phyloP scores from a whole-genome alignment of 2,329 filamentous ascomycete species.

The Tolypocladium amazonense region DNA sequence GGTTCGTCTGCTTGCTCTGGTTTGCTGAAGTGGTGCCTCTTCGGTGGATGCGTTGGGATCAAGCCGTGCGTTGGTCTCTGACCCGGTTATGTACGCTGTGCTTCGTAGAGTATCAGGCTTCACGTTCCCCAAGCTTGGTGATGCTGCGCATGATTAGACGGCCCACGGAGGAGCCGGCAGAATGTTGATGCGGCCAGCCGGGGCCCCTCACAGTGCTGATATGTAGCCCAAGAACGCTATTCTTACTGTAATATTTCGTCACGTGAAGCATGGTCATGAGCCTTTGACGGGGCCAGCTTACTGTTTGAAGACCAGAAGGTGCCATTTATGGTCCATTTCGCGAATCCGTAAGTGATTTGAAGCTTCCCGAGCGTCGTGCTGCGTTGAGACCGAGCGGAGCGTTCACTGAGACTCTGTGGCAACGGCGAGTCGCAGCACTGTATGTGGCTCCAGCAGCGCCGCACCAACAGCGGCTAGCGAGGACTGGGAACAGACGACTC shows the following conservation, averaged over 20 bases:
- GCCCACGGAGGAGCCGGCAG: slow-evolving; percentile 10
- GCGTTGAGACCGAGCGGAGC: background rate
- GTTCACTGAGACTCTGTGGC: background rate
- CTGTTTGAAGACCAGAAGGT: background rate
- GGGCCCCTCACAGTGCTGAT: slow-evolving; percentile 14
- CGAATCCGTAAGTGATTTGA: background rate
- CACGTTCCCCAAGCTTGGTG: background rate
- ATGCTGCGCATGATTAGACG: slow-evolving; percentile 14
- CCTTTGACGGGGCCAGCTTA: slow-evolving; percentile 13
- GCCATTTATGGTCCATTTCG: background rate
- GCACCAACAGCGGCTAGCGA: slow-evolving; percentile 2
- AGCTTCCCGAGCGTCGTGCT: background rate
- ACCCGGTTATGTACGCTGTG: too few species aligned
- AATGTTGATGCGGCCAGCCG: slow-evolving; percentile 14
- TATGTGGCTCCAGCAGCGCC: slow-evolving; percentile 2
- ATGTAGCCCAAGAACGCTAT: background rate
- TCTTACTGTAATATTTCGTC: slow-evolving; percentile 18
- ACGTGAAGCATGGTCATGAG: slow-evolving; percentile 24
- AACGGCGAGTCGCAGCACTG: slow-evolving; percentile 3
- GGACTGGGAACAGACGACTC: slow-evolving; percentile 3
- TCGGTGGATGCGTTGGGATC: background rate
- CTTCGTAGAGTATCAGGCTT: background rate
- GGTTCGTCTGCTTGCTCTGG: background rate
- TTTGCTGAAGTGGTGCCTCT: background rate
- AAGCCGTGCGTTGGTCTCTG: background rate